Base-by-base conservation (phyloP, 75 land plant species). In the Picea glauca region DNA sequence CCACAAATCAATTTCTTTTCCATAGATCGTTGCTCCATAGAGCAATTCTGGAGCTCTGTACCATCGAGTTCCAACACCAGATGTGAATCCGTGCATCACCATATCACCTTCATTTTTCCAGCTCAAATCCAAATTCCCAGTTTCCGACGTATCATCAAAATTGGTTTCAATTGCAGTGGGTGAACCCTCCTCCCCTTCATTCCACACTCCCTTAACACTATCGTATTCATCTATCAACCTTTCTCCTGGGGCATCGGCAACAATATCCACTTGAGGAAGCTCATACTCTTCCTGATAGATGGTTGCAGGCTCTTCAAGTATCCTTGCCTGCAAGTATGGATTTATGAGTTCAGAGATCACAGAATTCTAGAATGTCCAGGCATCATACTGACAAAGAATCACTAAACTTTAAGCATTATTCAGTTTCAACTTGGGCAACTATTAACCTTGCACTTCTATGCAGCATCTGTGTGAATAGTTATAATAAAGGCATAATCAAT, bases 41-140 rank as follows among this genome's bases (percentile, higher is more conserved):
- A 96, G 92, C 15, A 96, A 80, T 80, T 96, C 99, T 20, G 99
- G 99, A 11, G 95, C 92, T 58, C 89, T 88, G 85, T 82, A 96
- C 99, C 99, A 96, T 11, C 95, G 80, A 30, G 99, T 94, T 56
- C 99, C 99, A 38, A 96, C 95, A 82, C 93, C 91, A 13, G 92
- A 90, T 54, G 95, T 96, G 58, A 95, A 78, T n/a, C 76, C 76
- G 58, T 87, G 80, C 76, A 78, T 83, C 38, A 43, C 59, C 38
- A n/a, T 23, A 31, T 35, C 58, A 60, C 78, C 54, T 82, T 72
- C 77, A 83, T 60, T 68, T 66, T 64, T 67, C 58, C 78, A 66
- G 32, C 73, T 50, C 74, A 61, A 74, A n/a, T 72, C 40, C 46
- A 58, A 68, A 23, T 74, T 13, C 43, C 59, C 46, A 38, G 21